Evolutionary conservation across 2,329 filamentous ascomycete genomes (phyloP).

Genomic region (Zopfia rhizophila): DNA sequence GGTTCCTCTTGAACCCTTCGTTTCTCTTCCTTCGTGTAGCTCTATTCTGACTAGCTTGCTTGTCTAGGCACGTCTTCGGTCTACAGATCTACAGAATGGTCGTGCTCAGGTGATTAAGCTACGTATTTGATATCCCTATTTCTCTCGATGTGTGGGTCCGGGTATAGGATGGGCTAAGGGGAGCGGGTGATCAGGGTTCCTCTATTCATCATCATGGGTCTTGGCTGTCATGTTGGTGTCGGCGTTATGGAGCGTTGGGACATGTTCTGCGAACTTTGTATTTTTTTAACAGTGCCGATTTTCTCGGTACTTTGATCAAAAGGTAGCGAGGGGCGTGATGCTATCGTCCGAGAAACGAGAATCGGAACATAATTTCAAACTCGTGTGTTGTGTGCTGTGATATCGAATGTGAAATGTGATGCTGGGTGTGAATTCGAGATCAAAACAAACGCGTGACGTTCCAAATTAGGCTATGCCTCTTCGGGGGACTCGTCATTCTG

Average conservation of each 20-base stretch:
- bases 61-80: conserved; percentile 13
- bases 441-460: no score
- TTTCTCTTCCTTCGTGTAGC: conserved; percentile 36
- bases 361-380: conserved; percentile 28
- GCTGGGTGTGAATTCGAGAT: no score
- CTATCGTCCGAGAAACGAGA: conserved; percentile 31
- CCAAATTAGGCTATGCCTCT: no score
- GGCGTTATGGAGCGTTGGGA: conserved; percentile 35
- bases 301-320: conserved; percentile 15
- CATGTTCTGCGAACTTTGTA: conserved; percentile 6
- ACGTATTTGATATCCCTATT: conserved; percentile 47
- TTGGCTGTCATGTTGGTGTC: conserved; percentile 33
- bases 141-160: conserved; percentile 28
- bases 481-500: no score
- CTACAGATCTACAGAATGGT: no score
- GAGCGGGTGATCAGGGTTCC: conserved; percentile 26
- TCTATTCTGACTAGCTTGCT: conserved; percentile 32
- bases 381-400: conserved; percentile 7
- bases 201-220: conserved; percentile 23
- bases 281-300: conserved; percentile 2
- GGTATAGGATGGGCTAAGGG: conserved; percentile 18
- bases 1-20: conserved; percentile 17
- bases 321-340: conserved; percentile 32
- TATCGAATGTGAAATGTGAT: no score
- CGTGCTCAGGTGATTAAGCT: conserved; percentile 20